Evolutionary conservation across 768 basidiomycete genomes (phyloP).

Genomic region (Terana coerulea): DNA sequence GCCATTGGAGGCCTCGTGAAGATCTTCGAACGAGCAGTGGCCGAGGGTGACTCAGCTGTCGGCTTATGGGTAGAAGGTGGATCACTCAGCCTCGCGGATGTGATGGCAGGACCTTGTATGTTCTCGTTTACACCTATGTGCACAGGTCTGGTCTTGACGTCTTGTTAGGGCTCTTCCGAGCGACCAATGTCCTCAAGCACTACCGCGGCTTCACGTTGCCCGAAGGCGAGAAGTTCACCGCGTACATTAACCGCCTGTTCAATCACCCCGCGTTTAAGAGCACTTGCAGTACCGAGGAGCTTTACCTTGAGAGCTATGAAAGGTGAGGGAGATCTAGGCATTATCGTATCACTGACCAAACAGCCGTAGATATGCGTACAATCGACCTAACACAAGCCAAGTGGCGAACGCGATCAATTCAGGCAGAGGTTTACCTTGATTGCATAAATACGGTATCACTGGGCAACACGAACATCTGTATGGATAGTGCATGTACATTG

Average conservation of each 20-base stretch:
- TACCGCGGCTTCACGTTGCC: constrained; percentile 67
- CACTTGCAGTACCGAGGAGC: constrained; percentile 64
- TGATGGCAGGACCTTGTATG: constrained; percentile 68
- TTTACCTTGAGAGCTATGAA: constrained; percentile 73
- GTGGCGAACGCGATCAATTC: constrained; percentile 74
- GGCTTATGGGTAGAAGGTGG: constrained; percentile 61
- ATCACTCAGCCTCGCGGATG: constrained; percentile 58
- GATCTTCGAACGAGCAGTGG: constrained; percentile 50
- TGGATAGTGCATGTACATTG: not conserved
- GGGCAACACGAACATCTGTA: not conserved
- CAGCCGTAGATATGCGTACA: constrained; percentile 63
- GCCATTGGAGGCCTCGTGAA: constrained; percentile 48
- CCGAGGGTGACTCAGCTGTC: constrained; percentile 35
- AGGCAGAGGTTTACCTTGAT: constrained; percentile 59
- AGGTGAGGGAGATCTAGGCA: constrained; percentile 35
- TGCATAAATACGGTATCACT: not conserved
- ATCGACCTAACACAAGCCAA: constrained; percentile 73
- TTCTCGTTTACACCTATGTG: not conserved
- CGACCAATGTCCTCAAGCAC: constrained; percentile 57
- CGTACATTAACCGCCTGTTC: constrained; percentile 52
- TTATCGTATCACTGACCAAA: not conserved
- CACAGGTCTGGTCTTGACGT: not conserved
- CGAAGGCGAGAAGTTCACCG: constrained; percentile 41
- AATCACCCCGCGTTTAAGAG: constrained; percentile 58
- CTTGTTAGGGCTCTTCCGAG: constrained; percentile 62